Percentiles rank a stretch among this genome's conserved stretches.
These are phyloP conservation scores for Sphagnum contortum DNA, from an alignment of 225 moss, liverwort and hornwort species.

Conservation along the genomic window DNA sequence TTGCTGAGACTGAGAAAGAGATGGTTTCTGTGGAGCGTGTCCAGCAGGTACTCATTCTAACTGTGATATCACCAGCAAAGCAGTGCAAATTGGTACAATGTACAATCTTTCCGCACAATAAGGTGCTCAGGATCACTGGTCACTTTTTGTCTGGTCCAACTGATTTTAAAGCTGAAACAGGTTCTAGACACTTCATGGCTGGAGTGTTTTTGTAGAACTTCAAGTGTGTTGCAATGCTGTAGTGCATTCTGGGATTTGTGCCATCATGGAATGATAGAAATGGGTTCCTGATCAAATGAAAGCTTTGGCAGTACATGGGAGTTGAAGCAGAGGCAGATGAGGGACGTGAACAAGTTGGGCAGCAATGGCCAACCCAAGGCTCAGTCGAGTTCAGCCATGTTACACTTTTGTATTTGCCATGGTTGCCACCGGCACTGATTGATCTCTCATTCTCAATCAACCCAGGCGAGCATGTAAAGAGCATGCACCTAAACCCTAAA, in stretches of 20 bases:
- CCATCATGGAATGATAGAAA: no score
- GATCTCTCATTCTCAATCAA: constrained; percentile 69
- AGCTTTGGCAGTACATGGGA: constrained; percentile 57
- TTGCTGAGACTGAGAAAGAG: constrained; percentile 81
- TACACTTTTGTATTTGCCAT: constrained; percentile 58
- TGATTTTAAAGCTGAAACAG: no score
- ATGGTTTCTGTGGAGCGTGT: constrained; percentile 95
- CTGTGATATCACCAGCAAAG: no score
- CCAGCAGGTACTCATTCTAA: constrained; percentile 47
- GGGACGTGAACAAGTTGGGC: constrained; percentile 42
- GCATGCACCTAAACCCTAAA: no score
- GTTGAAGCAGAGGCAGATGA: constrained; percentile 47
- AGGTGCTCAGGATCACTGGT: neutral
- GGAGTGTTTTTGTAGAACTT: neutral
- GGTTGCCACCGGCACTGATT: constrained; percentile 67
- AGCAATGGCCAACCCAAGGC: constrained; percentile 62
- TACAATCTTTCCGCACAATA: no score
- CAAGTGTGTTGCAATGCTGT: neutral
- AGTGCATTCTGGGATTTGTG: no score
- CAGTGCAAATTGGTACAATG: no score
- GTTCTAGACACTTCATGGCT: neutral
- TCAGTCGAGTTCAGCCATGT: constrained; percentile 59
- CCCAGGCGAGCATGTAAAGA: constrained; percentile 60
- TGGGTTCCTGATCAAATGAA: no score
- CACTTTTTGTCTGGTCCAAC: neutral